These are phyloP conservation scores for Aspergillus pseudoviridinutans DNA, from an alignment of 2,329 filamentous ascomycete genomes.

Conservation along the genomic window DNA sequence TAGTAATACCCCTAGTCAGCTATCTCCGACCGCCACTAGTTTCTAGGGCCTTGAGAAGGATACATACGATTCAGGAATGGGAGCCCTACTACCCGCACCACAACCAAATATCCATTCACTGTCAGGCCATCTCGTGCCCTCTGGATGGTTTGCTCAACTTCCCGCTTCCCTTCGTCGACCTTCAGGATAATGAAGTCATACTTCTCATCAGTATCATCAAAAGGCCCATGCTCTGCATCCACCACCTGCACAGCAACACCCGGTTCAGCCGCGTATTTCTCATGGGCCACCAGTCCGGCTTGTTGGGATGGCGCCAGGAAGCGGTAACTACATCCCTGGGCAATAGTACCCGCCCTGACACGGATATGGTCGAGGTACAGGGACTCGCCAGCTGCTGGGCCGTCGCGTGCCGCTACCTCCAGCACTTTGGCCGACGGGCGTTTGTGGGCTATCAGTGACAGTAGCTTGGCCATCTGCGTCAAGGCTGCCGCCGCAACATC, in stretches of 20 bases:
- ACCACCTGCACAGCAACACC: conserved; percentile 1
- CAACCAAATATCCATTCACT: neutral
- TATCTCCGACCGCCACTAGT: no score
- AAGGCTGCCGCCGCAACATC: neutral
- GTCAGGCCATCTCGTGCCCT: neutral
- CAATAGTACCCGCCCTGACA: neutral
- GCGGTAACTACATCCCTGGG: neutral
- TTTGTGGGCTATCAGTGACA: neutral
- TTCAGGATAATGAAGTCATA: conserved; percentile 6
- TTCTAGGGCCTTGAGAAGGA: no score
- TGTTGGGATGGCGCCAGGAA: conserved; percentile 1
- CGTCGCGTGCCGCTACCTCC: neutral
- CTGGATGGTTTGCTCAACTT: neutral
- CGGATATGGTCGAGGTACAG: conserved; percentile 2
- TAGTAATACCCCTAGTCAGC: neutral
- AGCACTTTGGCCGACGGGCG: neutral
- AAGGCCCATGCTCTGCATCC: neutral
- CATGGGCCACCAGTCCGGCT: neutral
- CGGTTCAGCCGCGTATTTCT: neutral
- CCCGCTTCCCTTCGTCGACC: neutral
- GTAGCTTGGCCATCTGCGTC: neutral
- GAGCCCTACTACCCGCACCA: neutral
- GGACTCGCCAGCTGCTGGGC: neutral
- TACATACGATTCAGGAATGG: no score
- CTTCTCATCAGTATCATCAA: neutral